Conservation (phyloP, 805 yeast species). For the Metschnikowia dekortorum region DNA sequence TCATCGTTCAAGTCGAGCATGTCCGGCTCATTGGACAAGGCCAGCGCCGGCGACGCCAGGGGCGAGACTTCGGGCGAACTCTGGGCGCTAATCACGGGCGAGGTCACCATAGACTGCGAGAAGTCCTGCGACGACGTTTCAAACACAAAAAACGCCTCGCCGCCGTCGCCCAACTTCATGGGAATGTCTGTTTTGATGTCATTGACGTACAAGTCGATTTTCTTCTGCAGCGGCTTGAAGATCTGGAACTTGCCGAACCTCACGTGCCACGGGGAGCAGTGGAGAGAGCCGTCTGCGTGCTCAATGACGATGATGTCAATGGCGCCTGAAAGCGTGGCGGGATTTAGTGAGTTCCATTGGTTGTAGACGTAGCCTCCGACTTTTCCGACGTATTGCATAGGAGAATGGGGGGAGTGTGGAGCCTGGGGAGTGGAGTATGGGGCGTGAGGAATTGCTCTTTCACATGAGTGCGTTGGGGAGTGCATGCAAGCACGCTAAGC, state of each 20-base stretch:
- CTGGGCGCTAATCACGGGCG: conserved; percentile 73
- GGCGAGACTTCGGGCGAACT: conserved; percentile 54
- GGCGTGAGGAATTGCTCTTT: background rate
- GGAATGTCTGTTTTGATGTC: conserved; percentile 78
- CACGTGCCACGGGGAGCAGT: conserved; percentile 95
- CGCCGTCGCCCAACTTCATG: conserved; percentile 96
- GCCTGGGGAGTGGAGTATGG: background rate
- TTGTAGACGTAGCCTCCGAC: conserved; percentile 93
- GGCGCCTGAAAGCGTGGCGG: conserved; percentile 94
- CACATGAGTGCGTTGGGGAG: background rate
- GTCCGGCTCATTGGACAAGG: conserved; percentile 25
- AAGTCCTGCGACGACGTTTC: conserved; percentile 65
- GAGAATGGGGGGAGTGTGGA: background rate
- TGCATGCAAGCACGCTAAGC: background rate
- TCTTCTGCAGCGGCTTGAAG: conserved; percentile 90
- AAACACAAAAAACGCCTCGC: conserved; percentile 96
- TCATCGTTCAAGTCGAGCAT: conserved; percentile 33
- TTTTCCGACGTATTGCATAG: conserved; percentile 94
- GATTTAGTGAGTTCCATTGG: conserved; percentile 96
- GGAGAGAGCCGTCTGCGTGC: conserved; percentile 72
- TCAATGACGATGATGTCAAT: conserved; percentile 94
- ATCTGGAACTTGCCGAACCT: conserved; percentile 93
- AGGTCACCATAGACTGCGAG: conserved; percentile 75
- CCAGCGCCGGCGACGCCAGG: conserved; percentile 14
- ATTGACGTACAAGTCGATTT: conserved; percentile 84